Conservation (phyloP, 768 basidiomycete genomes). For the Auriculariales sp. region DNA sequence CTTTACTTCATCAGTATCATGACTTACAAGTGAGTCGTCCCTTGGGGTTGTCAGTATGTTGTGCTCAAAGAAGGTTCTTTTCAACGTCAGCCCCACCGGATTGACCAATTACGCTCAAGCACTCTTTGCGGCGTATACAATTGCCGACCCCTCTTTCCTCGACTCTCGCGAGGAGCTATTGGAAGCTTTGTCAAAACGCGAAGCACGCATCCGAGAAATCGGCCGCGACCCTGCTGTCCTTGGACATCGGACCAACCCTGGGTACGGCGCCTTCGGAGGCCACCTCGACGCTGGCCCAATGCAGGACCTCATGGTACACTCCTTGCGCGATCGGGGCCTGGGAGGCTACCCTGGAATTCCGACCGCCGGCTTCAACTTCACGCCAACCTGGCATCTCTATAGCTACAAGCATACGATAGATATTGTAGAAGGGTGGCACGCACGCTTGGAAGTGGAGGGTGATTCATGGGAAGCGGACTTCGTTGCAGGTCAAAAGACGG, state of each 20-base stretch:
- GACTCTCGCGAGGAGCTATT: conserved; percentile 26
- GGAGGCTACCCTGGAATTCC: neutral
- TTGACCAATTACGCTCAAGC: conserved; percentile 25
- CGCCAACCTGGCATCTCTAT: neutral
- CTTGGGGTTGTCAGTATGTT: too few relatives aligned
- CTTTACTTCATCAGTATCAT: conserved; percentile 43
- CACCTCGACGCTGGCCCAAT: neutral
- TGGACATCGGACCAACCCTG: conserved; percentile 22
- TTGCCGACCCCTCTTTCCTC: conserved; percentile 28
- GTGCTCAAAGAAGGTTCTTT: too few relatives aligned
- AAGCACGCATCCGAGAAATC: conserved; percentile 21
- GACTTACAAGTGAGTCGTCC: conserved; percentile 30
- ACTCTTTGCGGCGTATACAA: conserved; percentile 28
- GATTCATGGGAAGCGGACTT: neutral
- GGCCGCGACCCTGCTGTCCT: conserved; percentile 34
- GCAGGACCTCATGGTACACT: neutral
- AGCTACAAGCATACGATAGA: neutral
- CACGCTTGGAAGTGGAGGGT: neutral
- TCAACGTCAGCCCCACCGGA: neutral
- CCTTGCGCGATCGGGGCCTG: neutral
- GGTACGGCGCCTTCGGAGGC: neutral
- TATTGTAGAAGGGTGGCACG: neutral
- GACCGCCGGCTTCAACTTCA: neutral
- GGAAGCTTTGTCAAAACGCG: conserved; percentile 23
- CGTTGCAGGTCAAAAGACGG: neutral